Percentiles rank a stretch among this genome's conserved stretches.
phyloP scores from a whole-genome alignment of 2,329 filamentous ascomycete genomes.

The Apiospora kogelbergensis region DNA sequence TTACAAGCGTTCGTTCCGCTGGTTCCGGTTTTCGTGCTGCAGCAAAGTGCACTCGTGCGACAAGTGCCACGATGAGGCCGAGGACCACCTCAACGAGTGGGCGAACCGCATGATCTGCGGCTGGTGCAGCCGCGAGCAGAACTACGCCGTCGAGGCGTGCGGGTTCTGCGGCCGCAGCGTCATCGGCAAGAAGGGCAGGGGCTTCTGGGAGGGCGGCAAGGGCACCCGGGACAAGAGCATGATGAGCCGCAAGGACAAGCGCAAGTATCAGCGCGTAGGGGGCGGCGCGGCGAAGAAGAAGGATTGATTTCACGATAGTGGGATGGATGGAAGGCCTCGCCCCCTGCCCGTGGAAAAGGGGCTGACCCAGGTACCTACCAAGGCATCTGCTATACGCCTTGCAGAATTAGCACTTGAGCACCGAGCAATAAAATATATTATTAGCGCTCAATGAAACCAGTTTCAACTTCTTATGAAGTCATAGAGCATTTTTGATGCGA shows the following conservation, averaged over 20 bases:
- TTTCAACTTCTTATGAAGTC: neutral
- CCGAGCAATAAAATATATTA: neutral
- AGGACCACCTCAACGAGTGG: constrained; percentile 76
- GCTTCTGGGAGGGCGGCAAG: constrained; percentile 87
- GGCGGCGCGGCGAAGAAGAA: constrained; percentile 38
- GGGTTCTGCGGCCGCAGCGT: constrained; percentile 70
- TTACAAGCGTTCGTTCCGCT: constrained; percentile 59
- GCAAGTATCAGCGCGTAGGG: constrained; percentile 67
- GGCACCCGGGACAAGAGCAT: constrained; percentile 69
- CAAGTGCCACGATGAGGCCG: constrained; percentile 71
- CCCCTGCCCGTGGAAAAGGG: neutral
- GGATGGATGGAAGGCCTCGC: neutral
- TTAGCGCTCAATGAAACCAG: neutral
- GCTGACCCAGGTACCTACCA: neutral
- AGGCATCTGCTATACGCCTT: neutral
- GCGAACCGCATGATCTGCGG: constrained; percentile 83
- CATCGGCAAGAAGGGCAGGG: constrained; percentile 62
- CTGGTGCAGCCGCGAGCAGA: constrained; percentile 78
- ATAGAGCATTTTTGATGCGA: neutral
- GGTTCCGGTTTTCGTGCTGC: constrained; percentile 68
- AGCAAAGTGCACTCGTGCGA: constrained; percentile 60
- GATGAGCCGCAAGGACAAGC: constrained; percentile 76
- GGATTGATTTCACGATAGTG: constrained; percentile 21
- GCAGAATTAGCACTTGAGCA: neutral
- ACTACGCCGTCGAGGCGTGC: constrained; percentile 75